Conservation (phyloP, 2,329 filamentous ascomycete species). For the Monosporascus sp. region DNA sequence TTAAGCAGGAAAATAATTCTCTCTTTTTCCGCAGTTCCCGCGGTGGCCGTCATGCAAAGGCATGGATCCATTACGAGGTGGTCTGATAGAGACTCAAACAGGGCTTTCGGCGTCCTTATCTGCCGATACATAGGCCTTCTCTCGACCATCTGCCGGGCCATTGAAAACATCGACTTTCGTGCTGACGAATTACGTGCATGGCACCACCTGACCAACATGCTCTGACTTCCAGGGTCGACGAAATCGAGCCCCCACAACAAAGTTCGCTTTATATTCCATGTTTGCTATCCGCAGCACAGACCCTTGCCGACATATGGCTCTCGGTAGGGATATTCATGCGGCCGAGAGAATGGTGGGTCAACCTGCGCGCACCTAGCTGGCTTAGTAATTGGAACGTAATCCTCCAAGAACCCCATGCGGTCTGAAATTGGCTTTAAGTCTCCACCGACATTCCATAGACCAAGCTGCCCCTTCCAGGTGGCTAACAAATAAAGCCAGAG, state of each 20-base stretch:
- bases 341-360: background rate
- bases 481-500: background rate
- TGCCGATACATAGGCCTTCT: too few relatives aligned
- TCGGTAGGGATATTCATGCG: background rate
- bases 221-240: too few relatives aligned
- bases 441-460: background rate
- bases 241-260: background rate
- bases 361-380: background rate
- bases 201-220: too few relatives aligned
- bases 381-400: background rate
- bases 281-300: background rate
- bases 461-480: background rate
- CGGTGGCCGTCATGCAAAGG: background rate
- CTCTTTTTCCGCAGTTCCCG: background rate
- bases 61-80: too few relatives aligned
- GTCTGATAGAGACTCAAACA: too few relatives aligned
- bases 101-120: too few relatives aligned
- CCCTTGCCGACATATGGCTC: background rate
- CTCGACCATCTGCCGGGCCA: too few relatives aligned
- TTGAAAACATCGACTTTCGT: too few relatives aligned
- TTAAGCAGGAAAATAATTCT: too few relatives aligned
- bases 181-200: too few relatives aligned
- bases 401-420: too few relatives aligned
- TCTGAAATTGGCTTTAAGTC: background rate
- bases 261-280: background rate